Base-by-base conservation (phyloP, 2,329 filamentous ascomycete species). In the Penicillium sp. region DNA sequence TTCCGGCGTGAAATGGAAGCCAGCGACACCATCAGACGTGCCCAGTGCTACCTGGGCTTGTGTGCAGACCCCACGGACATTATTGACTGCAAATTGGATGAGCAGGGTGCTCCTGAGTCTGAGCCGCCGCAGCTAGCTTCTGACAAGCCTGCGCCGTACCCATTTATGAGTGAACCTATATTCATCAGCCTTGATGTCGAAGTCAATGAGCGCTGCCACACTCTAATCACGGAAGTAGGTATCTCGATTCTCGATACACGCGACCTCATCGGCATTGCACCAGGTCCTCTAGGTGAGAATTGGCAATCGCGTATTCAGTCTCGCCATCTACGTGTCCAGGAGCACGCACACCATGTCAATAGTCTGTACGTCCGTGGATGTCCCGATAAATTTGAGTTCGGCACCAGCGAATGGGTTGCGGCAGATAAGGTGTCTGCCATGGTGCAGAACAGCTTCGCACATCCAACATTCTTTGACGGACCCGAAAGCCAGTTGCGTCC, bases 181-280 rank as follows among this genome's bases (percentile, higher is more conserved):
- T 90, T 97, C 68, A 82, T 97, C 62, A 88, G 86, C 64, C 82
- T 98, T 49, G 95, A 99, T 69, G 81, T 95, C 35, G 95, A 99
- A 76, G 88, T 90, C 1, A 91, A 89, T 61, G 95, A 99, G 75
- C 78, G 79, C 23, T 81, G 86, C 49, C 85, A 87, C 13, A 80
- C 83, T 38, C 81, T 86, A 13, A 84, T 98, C 62, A 96, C 93
- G 0, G 95, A 99, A 75, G 83, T 99, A 45, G 95, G 95, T 0
- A 82, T 99, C 46, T 89, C 92, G 1, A 88, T 89, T 3, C 82
- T 98, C 0, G 93, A 98, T 73, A 93, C 90, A 1, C 74, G 79
- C 21, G 83, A 86, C 55, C 75, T 92, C 23, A 69, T 77, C 1
- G 78, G 75, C 7, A 64, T 88, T 0, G 70, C 85, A 0, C 90